Conservation (phyloP, 495 filamentous ascomycete genomes). For the Penicillium cinerascens region DNA sequence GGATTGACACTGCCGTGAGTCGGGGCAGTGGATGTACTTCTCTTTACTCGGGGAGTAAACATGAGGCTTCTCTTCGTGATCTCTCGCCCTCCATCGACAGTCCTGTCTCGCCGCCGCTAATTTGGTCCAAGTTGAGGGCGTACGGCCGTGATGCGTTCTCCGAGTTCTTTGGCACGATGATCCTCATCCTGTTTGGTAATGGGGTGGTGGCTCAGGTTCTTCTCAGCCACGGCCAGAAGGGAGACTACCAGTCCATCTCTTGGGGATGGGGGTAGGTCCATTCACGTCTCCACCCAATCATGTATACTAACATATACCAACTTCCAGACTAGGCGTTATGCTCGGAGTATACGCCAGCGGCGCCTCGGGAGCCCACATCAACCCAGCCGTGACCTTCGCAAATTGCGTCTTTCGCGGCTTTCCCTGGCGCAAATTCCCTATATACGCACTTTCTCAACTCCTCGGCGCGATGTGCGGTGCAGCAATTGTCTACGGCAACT, state of each 20-base stretch:
- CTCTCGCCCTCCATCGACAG: constrained; percentile 1
- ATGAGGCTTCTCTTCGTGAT: constrained; percentile 16
- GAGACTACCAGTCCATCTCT: constrained; percentile 57
- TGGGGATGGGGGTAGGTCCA: constrained; percentile 59
- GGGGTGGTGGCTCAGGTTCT: constrained; percentile 59
- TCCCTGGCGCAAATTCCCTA: constrained; percentile 57
- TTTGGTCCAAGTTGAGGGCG: constrained; percentile 48
- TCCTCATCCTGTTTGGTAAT: constrained; percentile 61
- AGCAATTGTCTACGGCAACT: constrained; percentile 55
- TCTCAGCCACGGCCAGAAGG: constrained; percentile 48
- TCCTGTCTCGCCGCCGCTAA: constrained; percentile 20
- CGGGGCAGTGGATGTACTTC: constrained; percentile 19
- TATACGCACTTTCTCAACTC: constrained; percentile 52
- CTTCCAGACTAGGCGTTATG: constrained; percentile 53
- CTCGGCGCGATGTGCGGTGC: constrained; percentile 55
- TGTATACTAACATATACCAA: constrained; percentile 2
- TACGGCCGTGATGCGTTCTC: constrained; percentile 53
- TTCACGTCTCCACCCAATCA: neutral
- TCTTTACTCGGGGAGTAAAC: constrained; percentile 12
- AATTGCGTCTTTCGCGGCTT: constrained; percentile 60
- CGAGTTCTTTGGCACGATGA: constrained; percentile 63
- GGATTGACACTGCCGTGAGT: constrained; percentile 5
- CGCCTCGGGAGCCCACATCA: constrained; percentile 58
- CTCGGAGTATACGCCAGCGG: constrained; percentile 62
- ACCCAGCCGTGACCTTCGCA: constrained; percentile 62